Base-by-base conservation (phyloP, 495 filamentous ascomycete species). In the Hypoxylon lienhwacheense region DNA sequence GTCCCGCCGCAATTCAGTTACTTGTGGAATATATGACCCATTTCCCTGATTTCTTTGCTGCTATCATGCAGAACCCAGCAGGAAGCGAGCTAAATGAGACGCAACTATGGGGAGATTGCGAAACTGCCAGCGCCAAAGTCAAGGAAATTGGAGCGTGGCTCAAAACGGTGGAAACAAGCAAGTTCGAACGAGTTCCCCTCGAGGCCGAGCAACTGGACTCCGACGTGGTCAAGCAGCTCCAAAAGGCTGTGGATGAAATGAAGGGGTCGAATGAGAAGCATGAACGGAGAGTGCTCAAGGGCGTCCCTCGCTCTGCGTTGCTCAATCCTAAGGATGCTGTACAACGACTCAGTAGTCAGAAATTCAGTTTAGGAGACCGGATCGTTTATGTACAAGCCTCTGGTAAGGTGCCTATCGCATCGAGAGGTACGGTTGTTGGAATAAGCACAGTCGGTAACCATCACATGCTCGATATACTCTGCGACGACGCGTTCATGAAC, bases 151-250 rank as follows among this genome's bases (percentile, higher is more conserved):
- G 81, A 1, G 81, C 84, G 12, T 99, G 92, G 92, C 77, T 99
- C 22, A 97, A 95, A 70, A 84, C 82, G 7, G 80, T 93, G 14
- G 87, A 97, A 69, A 84, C 87, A 0, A 96, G 88, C 78, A 85
- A 83, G 59, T 95, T 99, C 64, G 91, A 97, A 67, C 83, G 84
- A 47, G 95, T 97, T 2, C 91, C 95, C 6, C 81, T 97, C 10
- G 93, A 97, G 54, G 93, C 95, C 5, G 88, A 95, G 62, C 95
- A 99, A 65, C 79, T 99, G 1, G 95, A 99, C 65, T 95, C 89
- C 2, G 87, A 91, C 44, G 80, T 88, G 15, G 92, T 97, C 28
- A 84, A 83, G 73, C 64, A 81, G 60, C 90, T 98, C 53, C 90
- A 96, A 63, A 63, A 77, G 39, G 86, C 88, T 35, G 85, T 89